phyloP scores from a whole-genome alignment of 257 asterid genomes.

The Nicotiana obtusifolia region DNA sequence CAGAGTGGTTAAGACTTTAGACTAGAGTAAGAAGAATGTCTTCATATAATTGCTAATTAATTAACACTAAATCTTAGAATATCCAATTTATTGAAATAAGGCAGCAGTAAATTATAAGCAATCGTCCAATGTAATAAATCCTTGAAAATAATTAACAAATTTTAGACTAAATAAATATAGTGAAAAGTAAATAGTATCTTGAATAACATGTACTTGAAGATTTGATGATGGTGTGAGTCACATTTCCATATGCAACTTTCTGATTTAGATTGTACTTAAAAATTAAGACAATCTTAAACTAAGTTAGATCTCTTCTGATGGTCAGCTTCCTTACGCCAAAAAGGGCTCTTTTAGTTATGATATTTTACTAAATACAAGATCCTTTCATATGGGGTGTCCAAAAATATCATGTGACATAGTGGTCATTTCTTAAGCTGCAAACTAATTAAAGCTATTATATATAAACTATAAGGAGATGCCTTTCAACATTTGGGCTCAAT shows the following conservation, averaged over 20 bases:
- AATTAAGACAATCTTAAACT: neutral
- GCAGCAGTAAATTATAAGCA: neutral
- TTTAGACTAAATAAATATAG: neutral
- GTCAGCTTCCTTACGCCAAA: neutral
- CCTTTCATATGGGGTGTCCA: constrained; percentile 22
- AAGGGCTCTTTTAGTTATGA: neutral
- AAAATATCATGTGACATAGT: constrained; percentile 24
- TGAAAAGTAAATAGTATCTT: constrained; percentile 3
- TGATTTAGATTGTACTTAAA: neutral
- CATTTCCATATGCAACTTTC: constrained; percentile 17
- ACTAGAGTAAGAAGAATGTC: constrained; percentile 16
- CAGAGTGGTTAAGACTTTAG: constrained; percentile 14
- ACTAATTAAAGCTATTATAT: neutral
- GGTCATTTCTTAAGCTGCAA: constrained; percentile 10
- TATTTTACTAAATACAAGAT: constrained; percentile 17
- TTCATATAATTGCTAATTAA: constrained; percentile 2
- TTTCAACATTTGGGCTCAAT: neutral
- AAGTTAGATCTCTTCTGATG: neutral
- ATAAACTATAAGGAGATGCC: neutral
- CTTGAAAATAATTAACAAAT: neutral
- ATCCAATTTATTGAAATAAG: no score
- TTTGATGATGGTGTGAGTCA: constrained; percentile 19
- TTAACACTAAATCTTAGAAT: constrained; percentile 7
- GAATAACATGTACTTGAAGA: constrained; percentile 9
- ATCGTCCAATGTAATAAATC: neutral